Evolutionary conservation across 1,284 basidiomycete species (phyloP), one percentile per base, ranked within the genome.

Genomic region (Marasmius sp.): DNA sequence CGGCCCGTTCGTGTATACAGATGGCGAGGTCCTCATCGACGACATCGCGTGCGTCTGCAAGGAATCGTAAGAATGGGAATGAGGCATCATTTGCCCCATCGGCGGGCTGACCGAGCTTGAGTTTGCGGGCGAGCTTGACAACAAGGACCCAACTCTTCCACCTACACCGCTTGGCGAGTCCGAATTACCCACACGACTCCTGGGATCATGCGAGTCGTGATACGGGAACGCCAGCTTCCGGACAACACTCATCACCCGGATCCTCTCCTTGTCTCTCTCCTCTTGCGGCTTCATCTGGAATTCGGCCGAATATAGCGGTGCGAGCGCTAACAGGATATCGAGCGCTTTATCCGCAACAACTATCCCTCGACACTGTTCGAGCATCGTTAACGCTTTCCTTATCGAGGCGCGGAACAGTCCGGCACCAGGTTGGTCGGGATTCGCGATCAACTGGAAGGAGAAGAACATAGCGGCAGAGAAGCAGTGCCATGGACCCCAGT

Each of bases 401-500:
- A 93, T 88, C 67, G 88, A 89, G 55, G 82, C 81, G 38, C 89
- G 86, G 77, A 91, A 90, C 43, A 90, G 77, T 22, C 81, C 82
- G 49, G 87, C 89, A 22, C 87, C 89, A 53, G 87, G 86, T 67
- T 92, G 89, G 61, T 90, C 87, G 52, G 91, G 88, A 68, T 89
- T 86, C 54, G 86, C 83, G 68, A 92, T 88, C 45, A 92, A 81
- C 70, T 92, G 89, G 77, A 92, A 92, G 18, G 88, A 89, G 81
- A 92, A 92, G 76, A 92, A 92, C 88, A 93, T 92, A 57, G 89
- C 89, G 12, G 91, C 90, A 53, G 88, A 88, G 78, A 93, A 93
- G 66, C 87, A 85, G 71, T 93, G 91, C 76, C 89, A 88, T 0
- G 89, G 88, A 3, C 86, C 87, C 90, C 91, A 92, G 69, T 85